phyloP scores from a whole-genome alignment of 2,329 filamentous ascomycete genomes.

The Sclerotinia nivalis region DNA sequence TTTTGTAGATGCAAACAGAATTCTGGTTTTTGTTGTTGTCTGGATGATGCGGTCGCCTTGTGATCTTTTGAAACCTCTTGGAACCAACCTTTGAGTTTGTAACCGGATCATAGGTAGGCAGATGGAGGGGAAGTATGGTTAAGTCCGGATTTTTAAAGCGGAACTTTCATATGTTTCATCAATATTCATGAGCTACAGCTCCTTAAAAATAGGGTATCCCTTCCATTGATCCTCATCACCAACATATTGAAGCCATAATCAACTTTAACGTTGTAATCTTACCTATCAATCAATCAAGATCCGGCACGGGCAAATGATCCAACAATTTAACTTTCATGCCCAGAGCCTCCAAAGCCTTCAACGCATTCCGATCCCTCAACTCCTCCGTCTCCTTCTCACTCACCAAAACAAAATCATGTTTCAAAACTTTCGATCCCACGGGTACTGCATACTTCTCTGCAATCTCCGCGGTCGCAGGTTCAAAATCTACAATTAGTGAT shows the following conservation, averaged over 20 bases:
- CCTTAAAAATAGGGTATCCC: background rate
- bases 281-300: slow-evolving; percentile 48
- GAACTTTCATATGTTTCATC: background rate
- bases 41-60: background rate
- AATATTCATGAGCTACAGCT: background rate
- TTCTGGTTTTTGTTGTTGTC: too few species aligned
- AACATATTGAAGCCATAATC: background rate
- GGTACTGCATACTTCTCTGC: slow-evolving; percentile 64
- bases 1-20: too few species aligned
- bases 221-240: background rate
- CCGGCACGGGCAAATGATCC: slow-evolving; percentile 73
- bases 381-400: slow-evolving; percentile 66
- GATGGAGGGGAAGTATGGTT: too few species aligned
- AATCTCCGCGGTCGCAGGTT: slow-evolving; percentile 52
- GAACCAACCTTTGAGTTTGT: background rate
- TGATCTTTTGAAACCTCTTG: background rate
- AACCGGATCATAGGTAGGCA: background rate
- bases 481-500: slow-evolving; percentile 66
- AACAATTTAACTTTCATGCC: slow-evolving; percentile 64
- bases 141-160: background rate
- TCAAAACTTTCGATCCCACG: slow-evolving; percentile 62
- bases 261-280: too few species aligned
- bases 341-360: slow-evolving; percentile 59
- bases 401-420: slow-evolving; percentile 76
- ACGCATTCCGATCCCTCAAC: slow-evolving; percentile 65